Evolutionary conservation across 768 basidiomycete genomes (phyloP).

Genomic region (Phanerochaete sordida): DNA sequence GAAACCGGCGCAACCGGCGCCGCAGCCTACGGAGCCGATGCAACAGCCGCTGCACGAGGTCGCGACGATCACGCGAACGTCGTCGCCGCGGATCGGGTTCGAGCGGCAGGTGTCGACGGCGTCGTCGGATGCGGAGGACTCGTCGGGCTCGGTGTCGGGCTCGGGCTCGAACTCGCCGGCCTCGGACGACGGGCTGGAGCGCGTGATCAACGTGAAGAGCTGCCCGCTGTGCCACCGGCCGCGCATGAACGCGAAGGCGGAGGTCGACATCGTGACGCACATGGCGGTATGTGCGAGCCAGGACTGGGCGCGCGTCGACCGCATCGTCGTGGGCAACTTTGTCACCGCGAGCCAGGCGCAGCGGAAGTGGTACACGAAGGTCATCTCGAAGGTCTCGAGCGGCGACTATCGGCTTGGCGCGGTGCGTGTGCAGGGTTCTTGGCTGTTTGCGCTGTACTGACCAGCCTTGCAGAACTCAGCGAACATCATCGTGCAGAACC

Average conservation of each 20-base stretch:
- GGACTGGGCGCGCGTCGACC: conserved; percentile 87
- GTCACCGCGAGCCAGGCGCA: conserved; percentile 95
- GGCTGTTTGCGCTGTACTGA: not conserved
- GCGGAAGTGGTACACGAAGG: conserved; percentile 94
- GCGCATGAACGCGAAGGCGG: conserved; percentile 78
- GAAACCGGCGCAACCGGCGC: conserved; percentile 16
- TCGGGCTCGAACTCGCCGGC: conserved; percentile 13
- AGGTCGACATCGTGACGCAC: conserved; percentile 94
- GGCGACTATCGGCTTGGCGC: conserved; percentile 91
- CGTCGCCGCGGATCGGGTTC: conserved; percentile 4
- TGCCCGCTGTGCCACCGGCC: conserved; percentile 94
- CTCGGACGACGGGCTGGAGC: conserved; percentile 40
- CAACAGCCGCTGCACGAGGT: conserved; percentile 38
- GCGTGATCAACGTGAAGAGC: conserved; percentile 92
- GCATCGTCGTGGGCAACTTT: conserved; percentile 91
- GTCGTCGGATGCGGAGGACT: conserved; percentile 37
- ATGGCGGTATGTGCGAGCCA: conserved; percentile 93
- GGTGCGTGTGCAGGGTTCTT: conserved; percentile 39
- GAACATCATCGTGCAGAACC: conserved; percentile 97
- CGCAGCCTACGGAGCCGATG: conserved; percentile 42
- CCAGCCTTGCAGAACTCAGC: conserved; percentile 71
- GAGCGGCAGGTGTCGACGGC: conserved; percentile 35
- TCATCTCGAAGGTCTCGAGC: conserved; percentile 80
- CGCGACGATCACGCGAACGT: not conserved
- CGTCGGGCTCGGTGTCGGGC: conserved; percentile 3